Evolutionary conservation across 2,329 filamentous ascomycete genomes (phyloP).

Genomic region (Verticillium isaacii): DNA sequence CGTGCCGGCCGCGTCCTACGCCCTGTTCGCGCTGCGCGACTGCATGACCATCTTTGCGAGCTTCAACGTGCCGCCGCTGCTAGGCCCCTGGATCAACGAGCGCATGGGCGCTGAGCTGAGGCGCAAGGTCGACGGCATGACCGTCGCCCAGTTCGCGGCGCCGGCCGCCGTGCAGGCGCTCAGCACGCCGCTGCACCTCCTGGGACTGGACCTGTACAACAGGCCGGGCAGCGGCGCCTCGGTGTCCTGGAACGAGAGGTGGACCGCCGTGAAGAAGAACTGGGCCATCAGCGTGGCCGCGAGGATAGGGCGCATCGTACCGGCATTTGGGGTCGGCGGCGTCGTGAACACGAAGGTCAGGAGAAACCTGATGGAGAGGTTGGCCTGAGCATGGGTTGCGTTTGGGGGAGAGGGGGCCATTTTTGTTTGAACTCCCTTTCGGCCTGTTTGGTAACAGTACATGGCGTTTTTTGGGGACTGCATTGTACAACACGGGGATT

Average conservation of each 20-base stretch:
- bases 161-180: slow-evolving; percentile 75
- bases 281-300: slow-evolving; percentile 72
- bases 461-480: not conserved
- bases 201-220: slow-evolving; percentile 86
- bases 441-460: not conserved
- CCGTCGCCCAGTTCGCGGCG: slow-evolving; percentile 72
- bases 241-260: slow-evolving; percentile 53
- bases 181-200: slow-evolving; percentile 78
- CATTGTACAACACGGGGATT: not conserved
- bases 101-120: slow-evolving; percentile 49
- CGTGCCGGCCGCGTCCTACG: slow-evolving; percentile 67
- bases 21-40: slow-evolving; percentile 77
- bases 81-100: slow-evolving; percentile 64
- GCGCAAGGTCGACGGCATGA: slow-evolving; percentile 45
- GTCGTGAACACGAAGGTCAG: slow-evolving; percentile 77
- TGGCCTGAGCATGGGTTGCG: slow-evolving; percentile 30
- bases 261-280: slow-evolving; percentile 63
- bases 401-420: not conserved
- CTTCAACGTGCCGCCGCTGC: slow-evolving; percentile 80
- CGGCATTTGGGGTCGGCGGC: slow-evolving; percentile 83
- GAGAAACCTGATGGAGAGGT: slow-evolving; percentile 57
- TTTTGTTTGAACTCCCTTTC: not conserved
- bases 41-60: slow-evolving; percentile 86
- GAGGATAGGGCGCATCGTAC: slow-evolving; percentile 78
- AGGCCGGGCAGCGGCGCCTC: slow-evolving; percentile 37